Evolutionary conservation across 768 basidiomycete genomes (phyloP).

Genomic region (Lentinus tigrinus): DNA sequence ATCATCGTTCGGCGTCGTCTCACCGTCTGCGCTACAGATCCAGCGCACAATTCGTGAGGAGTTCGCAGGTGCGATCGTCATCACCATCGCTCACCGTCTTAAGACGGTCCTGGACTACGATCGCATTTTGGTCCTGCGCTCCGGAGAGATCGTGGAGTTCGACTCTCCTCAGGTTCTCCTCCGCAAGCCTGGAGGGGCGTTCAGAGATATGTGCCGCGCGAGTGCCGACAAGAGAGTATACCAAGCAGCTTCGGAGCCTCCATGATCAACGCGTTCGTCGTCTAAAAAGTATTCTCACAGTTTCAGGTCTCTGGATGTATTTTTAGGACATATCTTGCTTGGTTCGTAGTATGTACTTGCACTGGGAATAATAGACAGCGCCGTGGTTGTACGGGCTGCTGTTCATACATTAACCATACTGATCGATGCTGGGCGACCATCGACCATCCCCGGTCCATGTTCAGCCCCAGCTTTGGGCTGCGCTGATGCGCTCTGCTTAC

Average conservation of each 20-base stretch:
- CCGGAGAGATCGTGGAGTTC: conserved; percentile 74
- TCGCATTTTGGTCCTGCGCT: conserved; percentile 69
- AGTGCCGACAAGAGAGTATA: conserved; percentile 37
- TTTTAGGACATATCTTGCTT: neutral
- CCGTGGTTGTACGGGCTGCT: neutral
- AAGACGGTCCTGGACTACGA: conserved; percentile 78
- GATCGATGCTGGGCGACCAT: no score
- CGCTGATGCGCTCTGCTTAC: no score
- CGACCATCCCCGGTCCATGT: no score
- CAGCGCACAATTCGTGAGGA: conserved; percentile 75
- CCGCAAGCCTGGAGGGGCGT: conserved; percentile 50
- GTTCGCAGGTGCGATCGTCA: conserved; percentile 66
- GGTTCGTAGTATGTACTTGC: neutral
- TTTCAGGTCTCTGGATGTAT: neutral
- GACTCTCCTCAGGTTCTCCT: conserved; percentile 64
- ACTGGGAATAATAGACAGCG: neutral
- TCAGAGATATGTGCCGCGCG: conserved; percentile 66
- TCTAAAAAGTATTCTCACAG: neutral
- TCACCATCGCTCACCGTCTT: conserved; percentile 82
- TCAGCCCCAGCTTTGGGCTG: no score
- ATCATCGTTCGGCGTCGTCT: neutral
- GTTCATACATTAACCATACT: neutral
- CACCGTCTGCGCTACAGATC: conserved; percentile 40
- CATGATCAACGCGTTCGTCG: neutral
- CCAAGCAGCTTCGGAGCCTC: conserved; percentile 8